A percentile compares a stretch with the other conserved stretches of the same genome.
phyloP scores from a whole-genome alignment of 2,329 filamentous ascomycete genomes.

The Sphaerulina vaccinii region DNA sequence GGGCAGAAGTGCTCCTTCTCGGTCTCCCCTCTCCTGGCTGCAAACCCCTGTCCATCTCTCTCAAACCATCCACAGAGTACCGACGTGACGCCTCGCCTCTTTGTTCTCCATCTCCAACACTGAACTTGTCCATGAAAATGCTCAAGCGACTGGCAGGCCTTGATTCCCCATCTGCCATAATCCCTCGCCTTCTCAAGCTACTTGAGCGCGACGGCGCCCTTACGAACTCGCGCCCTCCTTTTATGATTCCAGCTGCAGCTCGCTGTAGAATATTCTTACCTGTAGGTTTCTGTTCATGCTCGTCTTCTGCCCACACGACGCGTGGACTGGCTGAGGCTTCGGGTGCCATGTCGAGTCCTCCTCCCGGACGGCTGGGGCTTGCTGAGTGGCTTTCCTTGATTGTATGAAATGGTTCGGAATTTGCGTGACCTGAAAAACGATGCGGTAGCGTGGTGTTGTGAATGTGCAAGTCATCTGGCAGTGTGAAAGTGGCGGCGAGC shows the following conservation, averaged over 20 bases:
- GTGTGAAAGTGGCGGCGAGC: background rate
- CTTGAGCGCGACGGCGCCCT: conserved; percentile 3
- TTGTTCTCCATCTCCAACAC: background rate
- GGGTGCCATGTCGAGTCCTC: conserved; percentile 1
- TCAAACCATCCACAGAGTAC: background rate
- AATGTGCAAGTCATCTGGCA: background rate
- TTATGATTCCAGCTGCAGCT: conserved; percentile 8
- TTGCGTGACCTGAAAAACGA: background rate
- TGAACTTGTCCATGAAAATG: conserved; percentile 3
- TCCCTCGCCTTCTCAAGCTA: background rate
- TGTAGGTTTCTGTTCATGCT: conserved; percentile 1
- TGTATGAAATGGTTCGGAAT: background rate
- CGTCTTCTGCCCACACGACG: background rate
- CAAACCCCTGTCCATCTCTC: background rate
- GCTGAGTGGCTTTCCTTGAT: conserved; percentile 1
- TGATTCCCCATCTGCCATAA: background rate
- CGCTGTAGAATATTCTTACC: conserved; percentile 7
- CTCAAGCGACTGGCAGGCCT: conserved; percentile 8
- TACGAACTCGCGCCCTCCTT: conserved; percentile 5
- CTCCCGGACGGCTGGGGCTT: background rate
- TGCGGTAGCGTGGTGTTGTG: background rate
- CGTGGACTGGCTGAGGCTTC: background rate
- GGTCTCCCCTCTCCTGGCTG: background rate
- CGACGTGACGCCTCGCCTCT: background rate
- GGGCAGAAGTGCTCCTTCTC: background rate